These are phyloP conservation scores for Daedalea quercina DNA, from an alignment of 768 basidiomycete species.

Conservation along the genomic window DNA sequence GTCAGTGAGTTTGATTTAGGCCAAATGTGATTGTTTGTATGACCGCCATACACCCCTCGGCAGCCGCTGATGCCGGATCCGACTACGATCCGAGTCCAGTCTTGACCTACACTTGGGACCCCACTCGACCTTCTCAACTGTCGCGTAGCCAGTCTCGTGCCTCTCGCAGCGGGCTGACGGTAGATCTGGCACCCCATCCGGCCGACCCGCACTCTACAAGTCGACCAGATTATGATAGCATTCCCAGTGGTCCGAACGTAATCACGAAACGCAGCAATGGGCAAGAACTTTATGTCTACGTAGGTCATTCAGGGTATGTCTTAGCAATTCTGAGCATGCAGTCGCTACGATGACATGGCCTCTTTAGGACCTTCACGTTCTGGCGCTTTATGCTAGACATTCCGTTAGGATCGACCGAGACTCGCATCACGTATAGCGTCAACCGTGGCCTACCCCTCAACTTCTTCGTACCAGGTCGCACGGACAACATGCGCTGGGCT, in stretches of 20 bases:
- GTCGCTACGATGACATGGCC: neutral
- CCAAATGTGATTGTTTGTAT: neutral
- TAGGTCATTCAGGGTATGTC: conserved; percentile 21
- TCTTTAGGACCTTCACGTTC: conserved; percentile 76
- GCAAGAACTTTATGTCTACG: conserved; percentile 23
- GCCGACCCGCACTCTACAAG: conserved; percentile 57
- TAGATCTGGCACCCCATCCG: conserved; percentile 66
- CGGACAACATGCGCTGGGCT: conserved; percentile 88
- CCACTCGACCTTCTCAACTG: conserved; percentile 24
- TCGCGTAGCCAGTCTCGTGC: conserved; percentile 6
- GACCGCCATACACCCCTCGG: neutral
- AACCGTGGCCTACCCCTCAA: conserved; percentile 72
- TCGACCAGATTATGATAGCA: neutral
- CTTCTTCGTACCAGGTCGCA: conserved; percentile 77
- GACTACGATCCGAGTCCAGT: conserved; percentile 69
- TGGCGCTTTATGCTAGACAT: conserved; percentile 90
- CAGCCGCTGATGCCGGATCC: conserved; percentile 75
- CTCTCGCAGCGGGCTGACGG: conserved; percentile 27
- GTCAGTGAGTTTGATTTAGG: conserved; percentile 66
- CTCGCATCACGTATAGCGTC: conserved; percentile 73
- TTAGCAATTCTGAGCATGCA: neutral
- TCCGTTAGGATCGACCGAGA: conserved; percentile 64
- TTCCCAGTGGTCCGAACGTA: conserved; percentile 1
- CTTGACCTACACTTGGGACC: conserved; percentile 72
- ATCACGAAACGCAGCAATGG: conserved; percentile 11